Evolutionary conservation across 768 basidiomycete species (phyloP), one percentile per base, ranked within the genome.

Genomic region (Ramaria rubella): DNA sequence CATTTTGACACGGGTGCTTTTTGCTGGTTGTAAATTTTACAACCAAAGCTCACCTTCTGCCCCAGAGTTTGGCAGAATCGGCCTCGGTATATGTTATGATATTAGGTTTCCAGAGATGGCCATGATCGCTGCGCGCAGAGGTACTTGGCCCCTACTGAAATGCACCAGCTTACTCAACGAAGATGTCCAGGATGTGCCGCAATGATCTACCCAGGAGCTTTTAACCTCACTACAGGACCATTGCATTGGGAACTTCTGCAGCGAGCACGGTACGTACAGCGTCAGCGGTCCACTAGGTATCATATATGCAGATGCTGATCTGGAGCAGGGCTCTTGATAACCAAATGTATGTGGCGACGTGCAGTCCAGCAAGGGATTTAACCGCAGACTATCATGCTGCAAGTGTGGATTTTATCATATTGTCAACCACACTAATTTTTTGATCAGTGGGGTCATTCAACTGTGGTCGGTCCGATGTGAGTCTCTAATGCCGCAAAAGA

Each of bases 31-130:
- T 24, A 45, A 21, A 4, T 14, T 24, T 48, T 48, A 3, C n/a
- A n/a, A n/a, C n/a, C n/a, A n/a, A 27, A 11, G 2, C 3, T 26
- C 4, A 12, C 26, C 17, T 26, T 15, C 23, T 26, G 21, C 5
- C 11, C n/a, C 63, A 94, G 93, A 87, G n/a, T 97, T 96, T 68
- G 96, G 94, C n/a, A 86, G 92, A 52, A 85, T 99, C 60, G 96
- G 95, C 8, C 76, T 98, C 23, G 95, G 94, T 0, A 93, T 99
- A 58, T 99, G 95, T 69, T 98, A 97, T 66, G 95, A 98, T 66
- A 79, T 97, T 24, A 82, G 93, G 34, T 94, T 94, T 77, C 94
- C 95, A 0, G 96, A 99, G 70, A 75, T 95, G 64, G 85, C 94
- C 4, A 90, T 89, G 83, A 87, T 90, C 50, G 82, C 89, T 43